Conservation (phyloP, 768 basidiomycete genomes). For the Agaricus subrufescens region DNA sequence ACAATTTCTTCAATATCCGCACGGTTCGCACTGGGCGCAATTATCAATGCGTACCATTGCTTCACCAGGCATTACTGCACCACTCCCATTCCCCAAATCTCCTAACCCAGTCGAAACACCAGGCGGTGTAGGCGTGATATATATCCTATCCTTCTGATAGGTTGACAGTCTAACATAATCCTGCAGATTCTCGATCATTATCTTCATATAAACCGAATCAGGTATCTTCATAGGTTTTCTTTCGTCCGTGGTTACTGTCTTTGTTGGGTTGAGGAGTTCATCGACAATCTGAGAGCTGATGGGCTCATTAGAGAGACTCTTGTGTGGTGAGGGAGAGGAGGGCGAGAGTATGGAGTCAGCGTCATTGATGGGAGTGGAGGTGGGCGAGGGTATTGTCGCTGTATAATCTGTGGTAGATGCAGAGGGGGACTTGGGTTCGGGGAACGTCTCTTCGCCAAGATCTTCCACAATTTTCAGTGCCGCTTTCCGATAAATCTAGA, state of each 20-base stretch:
- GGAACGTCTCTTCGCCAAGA: too few relatives aligned
- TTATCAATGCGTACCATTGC: slow-evolving; percentile 69
- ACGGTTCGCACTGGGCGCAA: slow-evolving; percentile 83
- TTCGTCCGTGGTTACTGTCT: slow-evolving; percentile 65
- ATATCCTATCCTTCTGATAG: slow-evolving; percentile 74
- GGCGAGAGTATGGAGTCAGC: slow-evolving; percentile 33
- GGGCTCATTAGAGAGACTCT: slow-evolving; percentile 15
- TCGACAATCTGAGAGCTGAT: slow-evolving; percentile 6
- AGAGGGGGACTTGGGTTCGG: too few relatives aligned
- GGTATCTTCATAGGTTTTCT: slow-evolving; percentile 58
- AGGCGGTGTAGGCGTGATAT: slow-evolving; percentile 71
- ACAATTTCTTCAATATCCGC: slow-evolving; percentile 98
- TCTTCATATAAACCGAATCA: slow-evolving; percentile 36
- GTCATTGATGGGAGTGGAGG: too few relatives aligned
- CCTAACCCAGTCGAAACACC: slow-evolving; percentile 95
- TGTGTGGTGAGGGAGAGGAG: slow-evolving; percentile 43
- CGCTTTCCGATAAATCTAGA: too few relatives aligned
- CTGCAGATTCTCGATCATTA: slow-evolving; percentile 85
- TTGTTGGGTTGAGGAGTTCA: slow-evolving; percentile 11
- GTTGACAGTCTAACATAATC: slow-evolving; percentile 91
- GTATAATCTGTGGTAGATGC: too few relatives aligned
- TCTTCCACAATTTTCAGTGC: too few relatives aligned
- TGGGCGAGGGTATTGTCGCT: too few relatives aligned
- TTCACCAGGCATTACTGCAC: slow-evolving; percentile 64
- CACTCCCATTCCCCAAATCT: slow-evolving; percentile 93